A percentile compares a stretch with the other conserved stretches of the same genome.
These are phyloP conservation scores for Xylaria bambusicola DNA, from an alignment of 495 filamentous ascomycete genomes.

Conservation along the genomic window DNA sequence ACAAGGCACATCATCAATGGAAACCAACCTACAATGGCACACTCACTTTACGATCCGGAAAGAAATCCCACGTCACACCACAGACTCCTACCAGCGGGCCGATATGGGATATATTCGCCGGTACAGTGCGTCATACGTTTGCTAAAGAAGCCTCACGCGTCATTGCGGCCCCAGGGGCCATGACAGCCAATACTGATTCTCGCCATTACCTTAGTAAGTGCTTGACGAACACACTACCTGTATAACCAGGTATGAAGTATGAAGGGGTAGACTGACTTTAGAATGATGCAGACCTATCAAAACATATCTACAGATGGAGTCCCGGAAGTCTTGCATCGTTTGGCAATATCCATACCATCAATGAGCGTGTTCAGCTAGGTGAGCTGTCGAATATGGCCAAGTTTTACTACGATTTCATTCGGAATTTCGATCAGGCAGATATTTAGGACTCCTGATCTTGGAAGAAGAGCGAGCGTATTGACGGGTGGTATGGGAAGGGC, in stretches of 20 bases:
- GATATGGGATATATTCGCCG: constrained; percentile 6
- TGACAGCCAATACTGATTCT: constrained; percentile 5
- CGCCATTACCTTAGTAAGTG: constrained; percentile 4
- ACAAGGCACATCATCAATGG: neutral
- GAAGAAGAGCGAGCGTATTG: too few species aligned
- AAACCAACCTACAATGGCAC: neutral
- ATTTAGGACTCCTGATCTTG: too few species aligned
- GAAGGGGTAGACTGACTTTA: too few species aligned
- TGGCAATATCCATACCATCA: constrained; percentile 2
- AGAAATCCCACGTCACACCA: neutral
- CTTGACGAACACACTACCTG: neutral
- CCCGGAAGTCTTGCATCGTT: neutral
- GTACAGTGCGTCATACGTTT: constrained; percentile 2
- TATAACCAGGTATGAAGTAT: too few species aligned
- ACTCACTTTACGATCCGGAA: neutral
- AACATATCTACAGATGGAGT: constrained; percentile 7
- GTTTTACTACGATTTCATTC: constrained; percentile 10
- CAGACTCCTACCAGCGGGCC: neutral
- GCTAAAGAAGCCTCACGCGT: neutral
- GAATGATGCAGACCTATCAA: neutral
- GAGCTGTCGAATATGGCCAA: constrained; percentile 2
- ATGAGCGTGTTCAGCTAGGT: neutral
- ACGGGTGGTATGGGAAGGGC: too few species aligned
- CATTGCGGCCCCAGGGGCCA: constrained; percentile 2
- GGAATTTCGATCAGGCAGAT: constrained; percentile 3